Conservation (phyloP, 495 filamentous ascomycete genomes). For the Immersiella caudata region DNA sequence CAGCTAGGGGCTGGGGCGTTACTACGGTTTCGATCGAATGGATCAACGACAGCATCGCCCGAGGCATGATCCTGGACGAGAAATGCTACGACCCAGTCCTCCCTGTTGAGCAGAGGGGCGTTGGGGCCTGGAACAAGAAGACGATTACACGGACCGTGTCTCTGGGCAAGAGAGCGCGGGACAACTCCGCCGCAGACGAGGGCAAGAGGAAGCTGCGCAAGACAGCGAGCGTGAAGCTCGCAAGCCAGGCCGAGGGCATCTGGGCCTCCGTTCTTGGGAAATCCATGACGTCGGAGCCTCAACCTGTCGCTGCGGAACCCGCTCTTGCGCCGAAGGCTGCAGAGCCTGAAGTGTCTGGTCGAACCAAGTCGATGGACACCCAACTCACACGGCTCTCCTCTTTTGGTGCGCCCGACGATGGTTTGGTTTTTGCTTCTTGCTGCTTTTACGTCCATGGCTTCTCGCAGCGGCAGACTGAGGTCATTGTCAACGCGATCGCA, state of each 20-base stretch:
- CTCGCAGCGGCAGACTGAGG: constrained; percentile 39
- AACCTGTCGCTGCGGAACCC: neutral
- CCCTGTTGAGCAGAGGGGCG: constrained; percentile 69
- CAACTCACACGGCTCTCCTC: constrained; percentile 35
- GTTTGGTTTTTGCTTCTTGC: constrained; percentile 53
- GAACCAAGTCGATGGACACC: constrained; percentile 28
- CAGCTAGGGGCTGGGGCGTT: constrained; percentile 77
- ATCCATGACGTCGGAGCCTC: constrained; percentile 16
- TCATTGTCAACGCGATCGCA: constrained; percentile 48
- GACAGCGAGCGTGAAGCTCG: constrained; percentile 76
- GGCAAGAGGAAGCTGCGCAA: constrained; percentile 76
- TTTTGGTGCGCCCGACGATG: constrained; percentile 32
- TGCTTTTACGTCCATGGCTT: constrained; percentile 72
- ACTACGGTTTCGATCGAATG: constrained; percentile 79
- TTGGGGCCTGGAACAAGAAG: constrained; percentile 73
- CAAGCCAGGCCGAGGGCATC: constrained; percentile 75
- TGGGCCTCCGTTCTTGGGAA: constrained; percentile 83
- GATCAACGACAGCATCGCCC: constrained; percentile 79
- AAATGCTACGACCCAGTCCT: constrained; percentile 74
- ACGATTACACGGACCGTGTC: constrained; percentile 40
- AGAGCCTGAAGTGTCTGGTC: constrained; percentile 9
- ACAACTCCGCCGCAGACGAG: constrained; percentile 37
- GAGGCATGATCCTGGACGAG: constrained; percentile 94
- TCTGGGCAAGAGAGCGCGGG: constrained; percentile 44
- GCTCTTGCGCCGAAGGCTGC: neutral